Base-by-base conservation (phyloP, 352 stramenopile genomes). In the Globisporangium paroecandrum region DNA sequence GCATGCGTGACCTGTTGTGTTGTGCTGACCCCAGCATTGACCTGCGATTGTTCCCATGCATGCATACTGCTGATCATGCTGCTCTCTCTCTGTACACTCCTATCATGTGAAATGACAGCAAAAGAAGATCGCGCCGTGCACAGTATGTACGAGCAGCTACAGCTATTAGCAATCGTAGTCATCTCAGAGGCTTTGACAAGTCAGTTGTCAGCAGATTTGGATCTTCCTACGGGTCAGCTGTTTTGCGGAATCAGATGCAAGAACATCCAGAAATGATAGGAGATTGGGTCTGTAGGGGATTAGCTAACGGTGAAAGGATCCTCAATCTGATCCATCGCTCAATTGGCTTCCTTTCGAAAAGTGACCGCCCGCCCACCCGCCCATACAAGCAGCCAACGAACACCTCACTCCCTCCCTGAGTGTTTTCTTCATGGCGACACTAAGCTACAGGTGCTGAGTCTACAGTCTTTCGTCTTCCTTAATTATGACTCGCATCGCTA, bases 161-260 rank as follows among this genome's bases (percentile, higher is more conserved):
- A 18, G 38, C 4, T 46, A 46, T 46, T 46, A 18, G 38, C 38
- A 46, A 46, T 46, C 38, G 12, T 46, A 12, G 38, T 46, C 38
- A 46, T 20, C 38, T 41, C 34, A 38, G 10, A 20, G 41, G 15
- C 15, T 36, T 58, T 6, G 22, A 56, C 27, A 32, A 32, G 27
- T 32, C 9, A 22, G 15, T 62, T 51, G 20, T 22, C 8, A 4
- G 12, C 29, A 18, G 12, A 18, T 46, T 13, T 22, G 9, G 29
- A 22, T 10, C 12, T 15, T 64, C 15, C 4, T 15, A 27, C 25
- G 27, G 54, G 12, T 36, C 41, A 27, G 20, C 38, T 64, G 58
- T 22, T 54, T 32, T 29, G 41, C 18, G 9, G 58, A 43, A 64
- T 56, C 58, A 56, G 58, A 64, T 64, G 22, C n/a, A 27, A n/a